Base-by-base conservation (phyloP, 805 yeast genomes). In the Lipomyces sp. region DNA sequence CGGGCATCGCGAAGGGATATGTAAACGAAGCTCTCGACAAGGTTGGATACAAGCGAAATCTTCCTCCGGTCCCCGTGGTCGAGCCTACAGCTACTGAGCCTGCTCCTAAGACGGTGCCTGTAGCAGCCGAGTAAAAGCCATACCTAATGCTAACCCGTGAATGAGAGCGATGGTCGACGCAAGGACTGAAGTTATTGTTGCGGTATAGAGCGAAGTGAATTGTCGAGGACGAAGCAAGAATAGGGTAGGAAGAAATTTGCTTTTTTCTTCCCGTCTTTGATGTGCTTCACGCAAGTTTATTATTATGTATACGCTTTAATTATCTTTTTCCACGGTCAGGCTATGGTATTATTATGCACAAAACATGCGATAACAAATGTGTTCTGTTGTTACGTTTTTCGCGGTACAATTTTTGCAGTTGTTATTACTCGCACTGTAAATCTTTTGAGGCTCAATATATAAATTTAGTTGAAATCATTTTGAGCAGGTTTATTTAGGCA, bases 21-120 rank as follows among this genome's bases (percentile, higher is more conserved):
- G 62, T 63, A 30, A 34, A 56, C 48, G 45, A 24, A 15, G 71
- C 59, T 4, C 65, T 68, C 32, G 67, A 60, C 29, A 68, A 66
- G 67, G 67, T 68, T 51, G 71, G 71, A 42, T 68, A 68, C 60
- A 66, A 68, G 64, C 66, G 66, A 37, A 62, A 66, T 61, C 32
- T 67, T 37, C 66, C 69, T 13, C 63, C 70, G 30, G 70, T 63
- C 10, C 64, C 71, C 15, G 62, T 58, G 11, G 13, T 64, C 13
- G 59, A 24, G 55, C 37, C 62, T 34, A 32, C 29, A 10, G 33
- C 30, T 29, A 24, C 54, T 51, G 54, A 24, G 15, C 34, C 54
- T n/a, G 3, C 30, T 5, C n/a, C 54, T 8, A 37, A 45, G 11
- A n/a, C 62, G 7, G 60, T 42, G 30, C 56, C 67, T 18, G 63